A percentile compares a stretch with the other conserved stretches of the same genome.
These are phyloP conservation scores for Tricholoma bakamatsutake DNA, from an alignment of 768 basidiomycete genomes.

Conservation along the genomic window DNA sequence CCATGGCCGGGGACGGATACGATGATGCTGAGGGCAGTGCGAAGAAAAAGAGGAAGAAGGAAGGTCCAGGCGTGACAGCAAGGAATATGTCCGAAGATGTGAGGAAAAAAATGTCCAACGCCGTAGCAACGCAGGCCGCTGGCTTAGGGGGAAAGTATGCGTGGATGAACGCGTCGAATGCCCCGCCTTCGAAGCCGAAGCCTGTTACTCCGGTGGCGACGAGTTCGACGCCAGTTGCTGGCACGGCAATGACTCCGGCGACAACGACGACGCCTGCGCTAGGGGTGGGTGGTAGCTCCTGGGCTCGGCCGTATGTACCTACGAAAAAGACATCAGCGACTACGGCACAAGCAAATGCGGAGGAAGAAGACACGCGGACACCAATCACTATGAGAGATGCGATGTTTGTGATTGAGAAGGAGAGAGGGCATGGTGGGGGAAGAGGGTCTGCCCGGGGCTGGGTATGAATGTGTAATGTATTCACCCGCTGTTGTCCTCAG, in stretches of 20 bases:
- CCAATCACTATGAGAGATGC: conserved; percentile 72
- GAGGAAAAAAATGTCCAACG: conserved; percentile 87
- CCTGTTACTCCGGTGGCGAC: conserved; percentile 24
- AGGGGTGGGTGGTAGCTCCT: conserved; percentile 28
- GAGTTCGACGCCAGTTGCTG: conserved; percentile 7
- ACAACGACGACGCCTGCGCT: conserved; percentile 23
- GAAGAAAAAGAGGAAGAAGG: conserved; percentile 81
- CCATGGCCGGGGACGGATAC: conserved; percentile 19
- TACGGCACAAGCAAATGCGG: conserved; percentile 21
- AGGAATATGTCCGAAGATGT: conserved; percentile 90
- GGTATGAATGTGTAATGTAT: conserved; percentile 30
- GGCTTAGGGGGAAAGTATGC: conserved; percentile 78
- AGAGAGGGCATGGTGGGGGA: conserved; percentile 79
- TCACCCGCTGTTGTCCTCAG: background rate
- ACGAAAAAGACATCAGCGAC: conserved; percentile 39
- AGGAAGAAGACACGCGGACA: conserved; percentile 55
- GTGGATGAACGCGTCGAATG: conserved; percentile 77
- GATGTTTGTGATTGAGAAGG: conserved; percentile 80
- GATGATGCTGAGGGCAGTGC: conserved; percentile 48
- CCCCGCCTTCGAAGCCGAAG: conserved; percentile 32
- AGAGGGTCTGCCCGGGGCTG: conserved; percentile 69
- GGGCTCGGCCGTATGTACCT: conserved; percentile 62
- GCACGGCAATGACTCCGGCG: conserved; percentile 18
- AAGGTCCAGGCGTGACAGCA: conserved; percentile 78
- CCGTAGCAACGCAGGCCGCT: conserved; percentile 84